Base-by-base conservation (phyloP, 2,329 filamentous ascomycete species). In the Plectosphaerella sp. region DNA sequence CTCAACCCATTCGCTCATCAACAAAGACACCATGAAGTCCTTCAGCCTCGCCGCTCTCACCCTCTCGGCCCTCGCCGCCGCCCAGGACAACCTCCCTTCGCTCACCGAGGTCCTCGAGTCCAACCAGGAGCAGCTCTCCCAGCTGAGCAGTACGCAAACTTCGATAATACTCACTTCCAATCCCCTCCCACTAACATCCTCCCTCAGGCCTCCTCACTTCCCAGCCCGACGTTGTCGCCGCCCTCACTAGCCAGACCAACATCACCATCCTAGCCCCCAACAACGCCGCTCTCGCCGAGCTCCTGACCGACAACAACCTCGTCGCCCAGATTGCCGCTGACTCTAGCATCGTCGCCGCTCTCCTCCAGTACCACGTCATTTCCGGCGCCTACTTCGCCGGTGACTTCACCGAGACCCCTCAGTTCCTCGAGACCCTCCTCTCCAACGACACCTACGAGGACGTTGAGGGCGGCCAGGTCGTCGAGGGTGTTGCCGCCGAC, bases 331-430 rank as follows among this genome's bases (percentile, higher is more conserved):
- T 58, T 6, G 58, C 61, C 3, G 42, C 48, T 5, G 49, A 60
- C 46, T 47, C 59, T 4, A 56, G 51, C 11, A 57, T 59, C 11
- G 68, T 73, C 5, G 63, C 72, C 24, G 64, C 67, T 35, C 73
- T 87, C 33, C 74, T 88, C 3, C 67, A 75, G 48, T 88, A 88
- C 66, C 84, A 88, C 67, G 75, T 87, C 52, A 69, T 87, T 42
- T 70, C 75, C 50, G 77, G 75, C 50, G 75, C 73, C 15, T 72
- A 84, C 16, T 62, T 61, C 9, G 57, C 66, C 11, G 49, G 50
- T 10, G 61, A 52, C 22, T 59, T 65, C 22, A 63, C 58, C 9
- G 54, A 67, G 8, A 55, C 59, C 12, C 67, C 67, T n/a, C 33
- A 61, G 4, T 70, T 74, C 42, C 58, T 73, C 25, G 65, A 64